These are phyloP conservation scores for Bipolaris sorokiniana DNA, from an alignment of 2,329 filamentous ascomycete species.

Conservation along the genomic window DNA sequence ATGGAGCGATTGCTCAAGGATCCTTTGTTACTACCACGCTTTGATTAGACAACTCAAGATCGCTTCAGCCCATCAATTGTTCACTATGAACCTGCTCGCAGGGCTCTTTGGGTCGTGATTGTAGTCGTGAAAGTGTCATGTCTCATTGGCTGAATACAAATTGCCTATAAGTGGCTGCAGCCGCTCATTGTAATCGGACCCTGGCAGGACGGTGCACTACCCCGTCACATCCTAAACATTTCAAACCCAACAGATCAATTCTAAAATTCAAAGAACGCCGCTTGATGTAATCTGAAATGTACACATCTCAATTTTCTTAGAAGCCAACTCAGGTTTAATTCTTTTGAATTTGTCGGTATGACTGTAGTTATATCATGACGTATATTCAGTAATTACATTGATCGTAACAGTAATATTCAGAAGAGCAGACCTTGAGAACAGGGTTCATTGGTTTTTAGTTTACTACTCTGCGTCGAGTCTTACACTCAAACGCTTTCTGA, in stretches of 20 bases:
- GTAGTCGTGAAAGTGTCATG: no score
- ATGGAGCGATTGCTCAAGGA: slow-evolving; percentile 11
- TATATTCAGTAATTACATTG: background rate
- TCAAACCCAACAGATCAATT: no score
- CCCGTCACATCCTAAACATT: no score
- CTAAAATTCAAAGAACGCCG: no score
- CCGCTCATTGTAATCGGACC: no score
- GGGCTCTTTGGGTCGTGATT: no score
- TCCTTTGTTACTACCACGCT: slow-evolving; percentile 7
- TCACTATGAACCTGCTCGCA: background rate
- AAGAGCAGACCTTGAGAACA: background rate
- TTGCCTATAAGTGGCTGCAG: no score
- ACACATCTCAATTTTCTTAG: no score
- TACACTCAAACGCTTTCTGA: background rate
- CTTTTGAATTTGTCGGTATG: background rate
- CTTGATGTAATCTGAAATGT: no score
- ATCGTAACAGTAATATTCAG: background rate
- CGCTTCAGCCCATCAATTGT: background rate
- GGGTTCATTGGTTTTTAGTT: background rate
- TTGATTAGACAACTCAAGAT: background rate
- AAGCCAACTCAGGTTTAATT: background rate
- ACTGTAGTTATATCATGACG: background rate
- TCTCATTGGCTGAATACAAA: no score
- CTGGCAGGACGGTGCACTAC: no score
- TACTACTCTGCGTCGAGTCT: background rate